These are phyloP conservation scores for Vitis hybrid DNA, from an alignment of 177 flowering plant genomes.

Conservation along the genomic window DNA sequence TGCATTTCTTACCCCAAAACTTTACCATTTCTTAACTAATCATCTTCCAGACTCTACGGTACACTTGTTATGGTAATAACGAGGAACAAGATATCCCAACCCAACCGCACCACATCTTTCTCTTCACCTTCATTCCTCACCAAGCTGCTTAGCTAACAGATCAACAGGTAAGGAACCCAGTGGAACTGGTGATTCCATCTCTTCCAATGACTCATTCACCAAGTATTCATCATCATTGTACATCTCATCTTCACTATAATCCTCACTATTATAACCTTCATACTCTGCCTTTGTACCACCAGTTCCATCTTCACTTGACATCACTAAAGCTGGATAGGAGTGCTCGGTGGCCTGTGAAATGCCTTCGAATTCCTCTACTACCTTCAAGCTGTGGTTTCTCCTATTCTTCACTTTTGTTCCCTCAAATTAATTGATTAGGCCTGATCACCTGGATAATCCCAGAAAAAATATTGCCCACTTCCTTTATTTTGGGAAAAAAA, in stretches of 20 bases:
- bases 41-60: too few relatives aligned
- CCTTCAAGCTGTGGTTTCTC: constrained; percentile 24
- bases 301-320: constrained; percentile 31
- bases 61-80: too few relatives aligned
- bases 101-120: too few relatives aligned
- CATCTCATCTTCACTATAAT: constrained; percentile 18
- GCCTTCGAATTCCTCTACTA: constrained; percentile 71
- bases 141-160: constrained; percentile 40
- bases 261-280: constrained; percentile 19
- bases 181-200: constrained; percentile 36
- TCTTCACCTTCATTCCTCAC: neutral
- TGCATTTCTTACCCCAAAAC: too few relatives aligned
- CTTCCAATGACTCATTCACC: constrained; percentile 36
- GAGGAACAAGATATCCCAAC: too few relatives aligned
- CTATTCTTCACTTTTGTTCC: too few relatives aligned
- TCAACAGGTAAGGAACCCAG: constrained; percentile 78
- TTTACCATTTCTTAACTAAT: too few relatives aligned
- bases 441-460: too few relatives aligned
- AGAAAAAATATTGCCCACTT: constrained; percentile 40
- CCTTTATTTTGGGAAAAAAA: constrained; percentile 21
- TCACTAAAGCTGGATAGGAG: constrained; percentile 63
- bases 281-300: constrained; percentile 9
- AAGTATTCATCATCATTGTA: constrained; percentile 11
- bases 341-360: constrained; percentile 64
- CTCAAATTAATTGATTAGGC: too few relatives aligned